Base-by-base conservation (phyloP, 192 early-diverging fungal genomes). In the Podila epigama region DNA sequence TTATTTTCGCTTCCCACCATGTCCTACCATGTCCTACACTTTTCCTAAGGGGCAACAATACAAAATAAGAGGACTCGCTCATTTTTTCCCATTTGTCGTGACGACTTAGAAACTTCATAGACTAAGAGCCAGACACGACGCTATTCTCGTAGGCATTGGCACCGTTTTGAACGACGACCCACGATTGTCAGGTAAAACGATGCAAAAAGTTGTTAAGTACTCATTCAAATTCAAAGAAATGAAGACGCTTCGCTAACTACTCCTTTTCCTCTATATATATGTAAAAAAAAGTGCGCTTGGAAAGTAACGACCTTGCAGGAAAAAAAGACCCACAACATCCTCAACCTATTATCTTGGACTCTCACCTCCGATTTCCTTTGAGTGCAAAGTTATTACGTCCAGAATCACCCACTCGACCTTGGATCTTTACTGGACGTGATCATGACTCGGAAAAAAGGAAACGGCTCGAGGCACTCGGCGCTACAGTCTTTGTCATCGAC, bases 111-210 rank as follows among this genome's bases (percentile, higher is more conserved):
- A n/a, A n/a, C n/a, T 64, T n/a, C 29, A 18, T 72, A 85, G 85
- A 34, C 48, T 96, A 35, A 88, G 96, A 7, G 66, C 86, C 11
- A 69, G 75, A 22, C 90, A 95, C 79, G 90, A 94, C 58, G 95
- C 82, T 22, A 97, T 97, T 53, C 70, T 97, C 42, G 92, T 97
- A 9, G 96, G 96, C 20, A 86, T 94, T 58, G 88, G 88, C 41
- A 97, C 96, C 5, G 86, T 94, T 12, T 71, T 94, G 16, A 85
- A 81, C 66, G 96, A 97, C 79, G 81, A 95, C 62, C 95, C 96
- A 31, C 86, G 88, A 16, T 78, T 97, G 16, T 92, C 87, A 63
- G 82, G 79, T 83, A 48, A 12, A 13, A 51, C 22, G 13, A 36
- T 25, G n/a, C 52, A 29, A 28, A 18, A 25, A 9, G 41, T 18